Base-by-base conservation (phyloP, 116 monocot genomes). In the Papilionanthe hybrid region DNA sequence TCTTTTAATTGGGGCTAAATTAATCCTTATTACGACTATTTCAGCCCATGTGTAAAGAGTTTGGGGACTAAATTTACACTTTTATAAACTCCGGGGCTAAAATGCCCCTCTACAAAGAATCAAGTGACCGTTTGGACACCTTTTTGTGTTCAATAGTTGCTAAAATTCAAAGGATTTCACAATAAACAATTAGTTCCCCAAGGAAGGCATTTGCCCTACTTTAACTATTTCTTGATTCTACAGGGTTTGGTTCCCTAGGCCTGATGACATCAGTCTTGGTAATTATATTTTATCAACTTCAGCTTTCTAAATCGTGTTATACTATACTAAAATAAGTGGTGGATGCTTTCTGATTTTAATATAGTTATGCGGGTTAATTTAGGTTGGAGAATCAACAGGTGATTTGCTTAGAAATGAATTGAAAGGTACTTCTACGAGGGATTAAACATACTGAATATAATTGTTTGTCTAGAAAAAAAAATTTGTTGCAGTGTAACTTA, bases 221-320 rank as follows among this genome's bases (percentile, higher is more conserved):
- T 68, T 32, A 69, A 32, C 15, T 12, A 30, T 69, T 69, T 32
- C 25, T 63, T 63, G 5, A 29, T 13, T 43, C 73, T 85, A 49
- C 87, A 92, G 95, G 95, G 67, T 95, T 95, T 84, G 95, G 95
- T 79, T 95, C 95, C 9, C 86, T 95, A 78, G 95, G 95, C 42
- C 79, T 95, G 30, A 95, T 93, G 95, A 84, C 93, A 19, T 95
- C 93, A 75, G 95, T 95, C 19, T 81, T 93, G 95, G 95, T 95
- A 87, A 81, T 69, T 32, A 30, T 57, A 78, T 41, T 20, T 11
- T 30, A 32, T 28, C 25, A 41, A 72, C 4, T 37, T 12, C 37
- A 69, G 32, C 32, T 30, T 69, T 22, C 9, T 69, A 41, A 69
- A 32, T 69, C 37, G 27, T 69, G 15, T 32, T 69, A 41, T 12